Evolutionary conservation across 176 grass and related monocot species (phyloP), one percentile per base, ranked within the genome.

Genomic region (Paspalum notatum): DNA sequence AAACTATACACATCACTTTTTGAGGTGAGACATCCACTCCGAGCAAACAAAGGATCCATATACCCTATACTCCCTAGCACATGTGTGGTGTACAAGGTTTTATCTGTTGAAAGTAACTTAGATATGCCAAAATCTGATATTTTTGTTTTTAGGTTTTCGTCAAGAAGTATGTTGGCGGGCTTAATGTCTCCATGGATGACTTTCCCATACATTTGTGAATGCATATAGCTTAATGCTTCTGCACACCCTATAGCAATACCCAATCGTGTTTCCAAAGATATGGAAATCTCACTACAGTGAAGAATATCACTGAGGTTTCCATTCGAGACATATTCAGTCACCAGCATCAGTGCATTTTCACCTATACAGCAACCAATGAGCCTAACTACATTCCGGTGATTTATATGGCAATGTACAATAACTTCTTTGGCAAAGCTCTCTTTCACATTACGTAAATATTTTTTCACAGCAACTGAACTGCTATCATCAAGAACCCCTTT

Each of bases 1-100:
- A 77, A 77, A 62, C 74, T 77, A 37, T 77, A 77, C 1, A 77
- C 57, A 62, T 77, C 74, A 49, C 74, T 77, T 42, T 5, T 77
- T 5, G 57, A 15, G 0, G 57, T 62, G 48, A 77, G 55, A 27
- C 15, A 32, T 9, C 74, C 74, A 16, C 24, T 25, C 12, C 12
- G 74, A 26, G 47, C 3, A n/a, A 7, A 77, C 37, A 49, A 15
- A 62, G 74, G 57, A 47, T 77, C 74, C 40, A 46, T 77, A 24
- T 77, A 62, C 48, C 43, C 24, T 7, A 49, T 20, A 49, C 21
- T 77, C 9, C 74, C 74, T 27, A 13, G 9, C 7, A 77, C 13
- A 27, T 0, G 32, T 9, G 2, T 32, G 12, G 74, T 77, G 16
- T n/a, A 77, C 57, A 4, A 14, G 12, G 74, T 62, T 15, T 17